Evolutionary conservation across 2,329 filamentous ascomycete genomes (phyloP), one percentile per base, ranked within the genome.

Genomic region (Phyllachora maydis): DNA sequence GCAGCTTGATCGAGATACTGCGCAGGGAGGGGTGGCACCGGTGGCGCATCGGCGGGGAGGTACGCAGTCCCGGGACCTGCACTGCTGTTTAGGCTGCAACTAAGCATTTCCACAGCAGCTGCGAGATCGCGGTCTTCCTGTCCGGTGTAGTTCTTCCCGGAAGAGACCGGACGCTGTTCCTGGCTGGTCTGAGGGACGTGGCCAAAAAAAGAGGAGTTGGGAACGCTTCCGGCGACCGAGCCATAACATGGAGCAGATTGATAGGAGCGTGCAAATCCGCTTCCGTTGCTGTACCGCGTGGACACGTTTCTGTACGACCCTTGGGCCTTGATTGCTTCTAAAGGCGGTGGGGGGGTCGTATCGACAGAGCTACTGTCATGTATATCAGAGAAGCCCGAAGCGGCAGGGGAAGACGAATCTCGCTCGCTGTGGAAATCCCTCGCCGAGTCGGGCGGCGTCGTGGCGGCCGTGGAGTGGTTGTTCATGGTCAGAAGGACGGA

Each of bases 401-500:
- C 76, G 12, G 70, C 70, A 3, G 83, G 81, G 11, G 83, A 92
- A 12, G 64, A 62, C 16, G 79, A 88, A 17, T 82, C 85, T 25
- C 71, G 59, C 41, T 92, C 81, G 47, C 79, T 90, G 31, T 70
- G 62, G 38, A 66, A 69, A 37, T 70, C 64, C 38, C 67, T 68
- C 27, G 71, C 56, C 18, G 66, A 71, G 28, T 71, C 65, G 14
- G 69, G 66, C 21, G 70, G 62, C 4, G 67, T 70, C 19, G 61
- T 54, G 22, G 57, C 59, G 31, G 54, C 49, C 21, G 50, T 47
- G 21, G 38, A 34, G 25, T 45, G 45, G 35, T 44, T 50, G 42
- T 70, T 93, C 83, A 98, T 95, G 41, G 71, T 73, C 28, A 95
- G 74, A 33, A 98, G 59, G 24, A 95, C 88, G n/a, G 82, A 91